A percentile compares a stretch with the other conserved stretches of the same genome.
Conservation (phyloP, 192 early-diverging fungal species). For the Obelidium mucronatum region DNA sequence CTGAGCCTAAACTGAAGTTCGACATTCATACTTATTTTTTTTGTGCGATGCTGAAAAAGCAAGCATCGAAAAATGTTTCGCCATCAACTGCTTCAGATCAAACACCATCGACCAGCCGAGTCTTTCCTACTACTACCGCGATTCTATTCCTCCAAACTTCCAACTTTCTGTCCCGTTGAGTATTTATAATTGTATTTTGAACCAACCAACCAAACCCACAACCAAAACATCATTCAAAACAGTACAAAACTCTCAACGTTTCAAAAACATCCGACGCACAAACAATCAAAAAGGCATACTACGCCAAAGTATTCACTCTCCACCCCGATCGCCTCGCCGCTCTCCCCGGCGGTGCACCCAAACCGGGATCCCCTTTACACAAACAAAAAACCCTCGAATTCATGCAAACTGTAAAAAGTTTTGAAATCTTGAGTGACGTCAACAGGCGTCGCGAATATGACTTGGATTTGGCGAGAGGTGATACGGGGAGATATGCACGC, state of each 20-base stretch:
- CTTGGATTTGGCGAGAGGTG: conserved; percentile 7
- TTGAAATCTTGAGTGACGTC: conserved; percentile 60
- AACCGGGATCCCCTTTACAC: conserved; percentile 37
- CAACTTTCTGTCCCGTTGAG: no score
- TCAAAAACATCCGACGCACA: background rate
- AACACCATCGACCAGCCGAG: no score
- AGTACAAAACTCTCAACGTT: conserved; percentile 25
- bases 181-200: no score
- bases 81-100: no score
- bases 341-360: conserved; percentile 10
- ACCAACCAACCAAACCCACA: no score
- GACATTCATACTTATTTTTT: no score
- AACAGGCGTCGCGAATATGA: conserved; percentile 6
- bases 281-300: conserved; percentile 80
- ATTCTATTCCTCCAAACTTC: no score
- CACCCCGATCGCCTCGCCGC: conserved; percentile 70
- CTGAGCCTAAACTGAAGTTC: no score
- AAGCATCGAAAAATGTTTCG: no score
- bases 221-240: no score
- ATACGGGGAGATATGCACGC: background rate
- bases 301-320: conserved; percentile 67
- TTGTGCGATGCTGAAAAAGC: no score
- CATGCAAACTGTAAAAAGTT: conserved; percentile 71
- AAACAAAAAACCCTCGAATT: conserved; percentile 54
- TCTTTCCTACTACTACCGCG: no score